A percentile compares a stretch with the other conserved stretches of the same genome.
Evolutionary conservation across 257 asterid genomes (phyloP).

Genomic region (Rauvolfia tetraphylla): DNA sequence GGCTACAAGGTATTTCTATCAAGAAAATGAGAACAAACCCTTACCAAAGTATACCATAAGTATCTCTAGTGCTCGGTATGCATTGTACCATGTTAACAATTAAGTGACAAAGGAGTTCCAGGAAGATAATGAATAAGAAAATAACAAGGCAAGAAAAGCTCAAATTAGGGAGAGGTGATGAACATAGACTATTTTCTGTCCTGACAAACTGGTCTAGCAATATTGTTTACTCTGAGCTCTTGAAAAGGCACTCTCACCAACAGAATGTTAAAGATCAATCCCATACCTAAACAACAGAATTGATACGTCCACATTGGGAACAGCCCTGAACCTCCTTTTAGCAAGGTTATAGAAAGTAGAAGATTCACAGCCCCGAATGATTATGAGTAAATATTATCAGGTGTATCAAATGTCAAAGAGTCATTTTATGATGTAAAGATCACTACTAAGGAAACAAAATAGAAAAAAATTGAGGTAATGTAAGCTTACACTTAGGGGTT

Average conservation of each 20-base stretch:
- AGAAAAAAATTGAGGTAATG: too few species aligned
- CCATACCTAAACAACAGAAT: not conserved
- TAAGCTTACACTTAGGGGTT: too few species aligned
- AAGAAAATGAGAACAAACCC: too few species aligned
- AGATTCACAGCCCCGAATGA: not conserved
- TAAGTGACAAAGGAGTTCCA: not conserved
- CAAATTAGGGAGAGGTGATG: not conserved
- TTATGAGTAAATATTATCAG: not conserved
- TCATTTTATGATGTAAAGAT: not conserved
- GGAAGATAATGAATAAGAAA: not conserved
- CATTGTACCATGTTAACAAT: not conserved
- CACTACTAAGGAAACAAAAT: not conserved
- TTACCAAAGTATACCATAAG: not conserved
- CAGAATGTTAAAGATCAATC: not conserved
- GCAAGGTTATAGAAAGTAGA: not conserved
- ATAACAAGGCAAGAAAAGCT: not conserved
- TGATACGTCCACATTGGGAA: not conserved
- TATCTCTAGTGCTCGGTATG: not conserved
- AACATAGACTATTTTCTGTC: not conserved
- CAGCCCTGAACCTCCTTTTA: not conserved
- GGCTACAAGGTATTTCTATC: too few species aligned
- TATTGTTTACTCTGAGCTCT: not conserved
- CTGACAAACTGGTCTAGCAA: not conserved
- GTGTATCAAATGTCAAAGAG: not conserved
- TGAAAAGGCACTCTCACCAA: not conserved